Evolutionary conservation across 768 basidiomycete species (phyloP).

Genomic region (Tephrocybe rancida): DNA sequence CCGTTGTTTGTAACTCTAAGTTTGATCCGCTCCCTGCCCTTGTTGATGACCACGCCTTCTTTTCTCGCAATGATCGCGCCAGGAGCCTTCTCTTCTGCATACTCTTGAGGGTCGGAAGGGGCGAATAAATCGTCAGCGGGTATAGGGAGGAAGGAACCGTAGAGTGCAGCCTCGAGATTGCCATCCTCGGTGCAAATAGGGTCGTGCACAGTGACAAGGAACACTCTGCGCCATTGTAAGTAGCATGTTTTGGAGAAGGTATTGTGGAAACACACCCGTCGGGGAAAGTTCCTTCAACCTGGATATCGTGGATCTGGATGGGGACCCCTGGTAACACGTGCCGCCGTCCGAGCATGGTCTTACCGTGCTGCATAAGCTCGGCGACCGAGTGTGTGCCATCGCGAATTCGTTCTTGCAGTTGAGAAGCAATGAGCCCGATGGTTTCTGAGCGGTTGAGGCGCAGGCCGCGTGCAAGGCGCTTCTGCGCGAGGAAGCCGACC

Average conservation of each 20-base stretch:
- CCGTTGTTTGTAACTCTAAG: conserved; percentile 88
- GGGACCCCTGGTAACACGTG: conserved; percentile 89
- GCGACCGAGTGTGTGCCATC: conserved; percentile 88
- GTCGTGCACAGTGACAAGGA: conserved; percentile 97
- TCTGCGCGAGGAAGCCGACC: conserved; percentile 90
- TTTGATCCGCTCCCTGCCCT: conserved; percentile 65
- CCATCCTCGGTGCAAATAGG: conserved; percentile 88
- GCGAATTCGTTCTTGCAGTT: conserved; percentile 90
- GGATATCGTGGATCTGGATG: conserved; percentile 78
- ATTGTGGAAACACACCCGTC: conserved; percentile 62
- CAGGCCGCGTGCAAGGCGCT: conserved; percentile 92
- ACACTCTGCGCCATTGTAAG: conserved; percentile 53
- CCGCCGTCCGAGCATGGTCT: conserved; percentile 80
- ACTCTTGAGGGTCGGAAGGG: conserved; percentile 44
- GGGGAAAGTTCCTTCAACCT: conserved; percentile 90
- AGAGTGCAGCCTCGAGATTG: conserved; percentile 81
- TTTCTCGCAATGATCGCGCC: conserved; percentile 76
- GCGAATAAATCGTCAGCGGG: conserved; percentile 73
- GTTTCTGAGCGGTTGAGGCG: conserved; percentile 88
- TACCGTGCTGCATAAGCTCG: conserved; percentile 93
- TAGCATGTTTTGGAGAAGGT: conserved; percentile 1
- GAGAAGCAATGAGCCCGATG: conserved; percentile 86
- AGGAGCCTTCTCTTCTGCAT: conserved; percentile 58
- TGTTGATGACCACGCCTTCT: conserved; percentile 74
- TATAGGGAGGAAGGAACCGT: conserved; percentile 89